Conservation (phyloP, 805 yeast species). For the Hanseniaspora thailandica region DNA sequence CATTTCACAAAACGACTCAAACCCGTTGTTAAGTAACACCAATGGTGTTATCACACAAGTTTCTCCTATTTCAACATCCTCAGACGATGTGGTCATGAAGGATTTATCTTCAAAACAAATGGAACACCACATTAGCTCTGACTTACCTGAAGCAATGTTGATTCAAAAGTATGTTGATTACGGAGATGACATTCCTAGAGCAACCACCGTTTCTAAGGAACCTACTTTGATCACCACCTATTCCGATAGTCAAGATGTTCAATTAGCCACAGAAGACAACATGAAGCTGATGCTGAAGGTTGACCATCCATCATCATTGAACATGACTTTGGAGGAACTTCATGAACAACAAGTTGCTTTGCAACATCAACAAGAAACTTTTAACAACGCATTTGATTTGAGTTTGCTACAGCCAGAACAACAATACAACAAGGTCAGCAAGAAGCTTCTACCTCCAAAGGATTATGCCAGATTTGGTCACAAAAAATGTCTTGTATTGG, state of each 20-base stretch:
- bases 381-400: constrained; percentile 39
- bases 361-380: constrained; percentile 22
- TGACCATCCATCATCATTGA: constrained; percentile 19
- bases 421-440: constrained; percentile 51
- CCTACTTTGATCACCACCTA: background rate
- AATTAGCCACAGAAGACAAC: constrained; percentile 17
- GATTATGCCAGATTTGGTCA: constrained; percentile 34
- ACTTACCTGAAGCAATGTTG: constrained; percentile 8
- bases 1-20: background rate
- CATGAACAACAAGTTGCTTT: constrained; percentile 16
- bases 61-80: constrained; percentile 9
- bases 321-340: constrained; percentile 16
- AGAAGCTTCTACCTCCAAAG: constrained; percentile 48
- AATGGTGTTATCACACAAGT: constrained; percentile 10
- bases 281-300: constrained; percentile 18
- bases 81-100: constrained; percentile 10
- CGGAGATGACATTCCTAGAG: constrained; percentile 6
- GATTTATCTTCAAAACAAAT: constrained; percentile 1
- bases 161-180: constrained; percentile 13
- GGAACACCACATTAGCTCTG: constrained; percentile 5
- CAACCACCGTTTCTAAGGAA: background rate
- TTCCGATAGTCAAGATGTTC: constrained; percentile 1
- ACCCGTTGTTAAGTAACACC: background rate
- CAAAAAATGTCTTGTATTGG: constrained; percentile 79
- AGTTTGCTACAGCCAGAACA: constrained; percentile 63